These are phyloP conservation scores for Mycena filopes DNA, from an alignment of 768 basidiomycete genomes.

Conservation along the genomic window DNA sequence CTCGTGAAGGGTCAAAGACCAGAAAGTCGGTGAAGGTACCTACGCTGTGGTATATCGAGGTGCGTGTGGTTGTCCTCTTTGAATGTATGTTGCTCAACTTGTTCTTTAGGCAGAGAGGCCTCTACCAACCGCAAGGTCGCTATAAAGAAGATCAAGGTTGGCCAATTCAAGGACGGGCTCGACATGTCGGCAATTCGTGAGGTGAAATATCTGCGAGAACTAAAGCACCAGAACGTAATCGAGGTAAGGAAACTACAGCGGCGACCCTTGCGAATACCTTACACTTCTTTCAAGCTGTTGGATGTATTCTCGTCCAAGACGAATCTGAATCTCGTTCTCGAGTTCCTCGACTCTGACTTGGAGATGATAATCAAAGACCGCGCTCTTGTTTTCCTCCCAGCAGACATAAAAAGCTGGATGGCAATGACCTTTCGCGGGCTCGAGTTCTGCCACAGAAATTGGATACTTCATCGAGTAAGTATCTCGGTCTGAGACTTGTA, in stretches of 20 bases:
- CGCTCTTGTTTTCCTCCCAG: conserved; percentile 89
- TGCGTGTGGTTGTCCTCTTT: conserved; percentile 40
- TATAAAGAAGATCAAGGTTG: conserved; percentile 98
- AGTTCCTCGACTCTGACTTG: conserved; percentile 95
- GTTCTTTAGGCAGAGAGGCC: conserved; percentile 70
- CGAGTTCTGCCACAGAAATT: conserved; percentile 98
- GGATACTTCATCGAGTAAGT: conserved; percentile 89
- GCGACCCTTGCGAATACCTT: not conserved
- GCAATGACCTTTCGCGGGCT: conserved; percentile 97
- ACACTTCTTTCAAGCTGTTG: conserved; percentile 68
- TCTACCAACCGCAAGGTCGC: conserved; percentile 87
- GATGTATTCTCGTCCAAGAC: conserved; percentile 98
- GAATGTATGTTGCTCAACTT: conserved; percentile 8
- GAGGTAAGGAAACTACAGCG: conserved; percentile 62
- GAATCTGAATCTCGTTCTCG: conserved; percentile 96
- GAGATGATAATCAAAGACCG: conserved; percentile 98
- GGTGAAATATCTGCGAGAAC: conserved; percentile 95
- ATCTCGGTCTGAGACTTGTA: not conserved
- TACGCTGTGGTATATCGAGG: conserved; percentile 97
- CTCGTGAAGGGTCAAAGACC: conserved; percentile 74
- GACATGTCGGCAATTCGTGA: conserved; percentile 99
- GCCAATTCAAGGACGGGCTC: conserved; percentile 96
- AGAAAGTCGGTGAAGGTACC: conserved; percentile 90
- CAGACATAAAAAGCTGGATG: conserved; percentile 99
- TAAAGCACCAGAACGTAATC: conserved; percentile 95